Evolutionary conservation across 176 grass and related monocot species (phyloP).

Genomic region (Poa pratensis): DNA sequence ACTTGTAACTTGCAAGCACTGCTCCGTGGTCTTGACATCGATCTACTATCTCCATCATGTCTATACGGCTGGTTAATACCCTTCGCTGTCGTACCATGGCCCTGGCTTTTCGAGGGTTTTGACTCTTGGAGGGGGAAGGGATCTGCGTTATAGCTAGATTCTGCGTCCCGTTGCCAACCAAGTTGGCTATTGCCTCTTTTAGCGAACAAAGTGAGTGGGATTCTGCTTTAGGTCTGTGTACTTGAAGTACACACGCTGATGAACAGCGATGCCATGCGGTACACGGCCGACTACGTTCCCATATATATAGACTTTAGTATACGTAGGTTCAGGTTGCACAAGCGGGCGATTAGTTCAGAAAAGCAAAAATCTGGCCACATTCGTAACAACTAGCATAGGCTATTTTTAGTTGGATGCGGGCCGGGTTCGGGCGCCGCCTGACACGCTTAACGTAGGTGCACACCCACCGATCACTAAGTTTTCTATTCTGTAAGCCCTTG

Average conservation of each 20-base stretch:
- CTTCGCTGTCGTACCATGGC: neutral
- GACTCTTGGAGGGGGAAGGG: conserved; percentile 38
- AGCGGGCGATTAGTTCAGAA: no score
- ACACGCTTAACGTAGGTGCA: no score
- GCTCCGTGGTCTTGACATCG: neutral
- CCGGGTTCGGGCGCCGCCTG: no score
- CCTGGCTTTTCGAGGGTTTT: conserved; percentile 40
- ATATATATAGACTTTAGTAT: no score
- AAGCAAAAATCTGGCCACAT: no score
- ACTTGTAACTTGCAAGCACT: neutral
- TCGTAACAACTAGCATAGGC: no score
- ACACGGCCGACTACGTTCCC: no score
- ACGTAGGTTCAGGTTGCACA: no score
- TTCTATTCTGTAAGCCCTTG: no score
- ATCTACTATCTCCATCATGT: neutral
- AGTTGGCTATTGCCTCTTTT: conserved; percentile 28
- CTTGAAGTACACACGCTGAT: neutral
- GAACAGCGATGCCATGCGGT: neutral
- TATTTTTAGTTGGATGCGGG: no score
- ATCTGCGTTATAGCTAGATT: conserved; percentile 40
- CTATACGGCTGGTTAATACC: neutral
- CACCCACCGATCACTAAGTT: no score
- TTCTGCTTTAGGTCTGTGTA: conserved; percentile 34
- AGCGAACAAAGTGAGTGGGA: conserved; percentile 51
- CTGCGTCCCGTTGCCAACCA: conserved; percentile 27